Conservation (phyloP, 2,329 filamentous ascomycete species). For the Neodidymelliopsis sp. region DNA sequence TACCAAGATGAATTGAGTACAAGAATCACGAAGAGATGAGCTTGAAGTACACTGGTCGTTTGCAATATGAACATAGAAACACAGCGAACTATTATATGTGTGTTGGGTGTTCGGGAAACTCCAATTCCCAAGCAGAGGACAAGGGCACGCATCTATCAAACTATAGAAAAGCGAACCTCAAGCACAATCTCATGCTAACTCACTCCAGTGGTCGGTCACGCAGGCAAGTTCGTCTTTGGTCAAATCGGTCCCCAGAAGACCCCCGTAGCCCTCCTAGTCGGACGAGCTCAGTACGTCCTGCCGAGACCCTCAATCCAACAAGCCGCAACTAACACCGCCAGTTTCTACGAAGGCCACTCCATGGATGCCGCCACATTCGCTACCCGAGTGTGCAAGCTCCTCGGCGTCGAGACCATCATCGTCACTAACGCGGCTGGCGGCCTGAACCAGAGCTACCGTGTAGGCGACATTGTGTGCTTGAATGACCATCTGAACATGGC, state of each 20-base stretch:
- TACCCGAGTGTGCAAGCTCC: conserved; percentile 67
- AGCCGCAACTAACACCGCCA: conserved; percentile 39
- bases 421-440: conserved; percentile 74
- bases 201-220: conserved; percentile 63
- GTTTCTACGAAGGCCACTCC: conserved; percentile 72
- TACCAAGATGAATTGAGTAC: background rate
- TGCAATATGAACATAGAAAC: no score
- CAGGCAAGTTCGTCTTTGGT: conserved; percentile 70
- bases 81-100: no score
- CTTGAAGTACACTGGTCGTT: no score
- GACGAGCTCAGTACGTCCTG: conserved; percentile 67
- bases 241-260: conserved; percentile 61
- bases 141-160: background rate
- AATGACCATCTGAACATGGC: conserved; percentile 73
- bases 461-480: conserved; percentile 70
- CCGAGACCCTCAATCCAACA: background rate
- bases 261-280: conserved; percentile 69
- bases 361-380: conserved; percentile 70
- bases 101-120: no score
- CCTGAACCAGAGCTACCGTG: conserved; percentile 67
- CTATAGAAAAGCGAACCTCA: background rate
- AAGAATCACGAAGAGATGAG: no score
- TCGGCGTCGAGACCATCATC: conserved; percentile 68
- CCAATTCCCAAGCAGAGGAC: no score
- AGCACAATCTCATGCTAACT: background rate